Conservation (phyloP, 2,329 filamentous ascomycete species). For the Aspergillus cejpii region DNA sequence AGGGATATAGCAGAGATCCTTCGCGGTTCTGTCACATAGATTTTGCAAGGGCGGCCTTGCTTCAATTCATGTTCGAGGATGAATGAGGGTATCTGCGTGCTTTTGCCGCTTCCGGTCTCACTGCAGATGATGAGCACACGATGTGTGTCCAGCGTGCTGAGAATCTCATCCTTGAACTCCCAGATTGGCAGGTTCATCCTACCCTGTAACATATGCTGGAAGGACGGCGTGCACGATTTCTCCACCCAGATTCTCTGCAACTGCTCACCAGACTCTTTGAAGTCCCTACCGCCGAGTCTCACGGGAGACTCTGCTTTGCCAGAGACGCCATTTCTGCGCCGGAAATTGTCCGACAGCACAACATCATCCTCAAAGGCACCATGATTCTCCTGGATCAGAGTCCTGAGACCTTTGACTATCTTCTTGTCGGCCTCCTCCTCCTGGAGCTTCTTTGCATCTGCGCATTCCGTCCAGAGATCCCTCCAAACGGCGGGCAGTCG, state of each 20-base stretch:
- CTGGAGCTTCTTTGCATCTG: slow-evolving; percentile 61
- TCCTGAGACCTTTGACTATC: slow-evolving; percentile 58
- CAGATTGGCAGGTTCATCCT: slow-evolving; percentile 86
- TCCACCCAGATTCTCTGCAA: slow-evolving; percentile 48
- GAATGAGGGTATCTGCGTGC: slow-evolving; percentile 92
- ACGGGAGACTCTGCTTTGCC: slow-evolving; percentile 24
- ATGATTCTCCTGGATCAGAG: slow-evolving; percentile 33
- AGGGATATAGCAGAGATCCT: slow-evolving; percentile 94
- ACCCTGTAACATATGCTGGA: slow-evolving; percentile 69
- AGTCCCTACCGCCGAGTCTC: slow-evolving; percentile 20
- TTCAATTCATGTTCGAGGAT: slow-evolving; percentile 82
- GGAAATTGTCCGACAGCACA: slow-evolving; percentile 69
- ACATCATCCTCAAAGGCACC: slow-evolving; percentile 60
- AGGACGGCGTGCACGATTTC: slow-evolving; percentile 50
- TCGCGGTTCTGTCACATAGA: slow-evolving; percentile 91
- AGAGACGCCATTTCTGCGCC: slow-evolving; percentile 42
- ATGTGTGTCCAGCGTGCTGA: slow-evolving; percentile 67
- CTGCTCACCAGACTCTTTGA: slow-evolving; percentile 31
- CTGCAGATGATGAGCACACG: slow-evolving; percentile 92
- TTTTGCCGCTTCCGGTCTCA: slow-evolving; percentile 95
- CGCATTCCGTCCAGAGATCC: slow-evolving; percentile 76
- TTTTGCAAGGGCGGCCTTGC: slow-evolving; percentile 73
- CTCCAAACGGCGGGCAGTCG: slow-evolving; percentile 74
- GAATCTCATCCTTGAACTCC: slow-evolving; percentile 69
- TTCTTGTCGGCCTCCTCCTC: slow-evolving; percentile 64